phyloP scores from a whole-genome alignment of 441 rosid genomes.

The Oxalis stricta region DNA sequence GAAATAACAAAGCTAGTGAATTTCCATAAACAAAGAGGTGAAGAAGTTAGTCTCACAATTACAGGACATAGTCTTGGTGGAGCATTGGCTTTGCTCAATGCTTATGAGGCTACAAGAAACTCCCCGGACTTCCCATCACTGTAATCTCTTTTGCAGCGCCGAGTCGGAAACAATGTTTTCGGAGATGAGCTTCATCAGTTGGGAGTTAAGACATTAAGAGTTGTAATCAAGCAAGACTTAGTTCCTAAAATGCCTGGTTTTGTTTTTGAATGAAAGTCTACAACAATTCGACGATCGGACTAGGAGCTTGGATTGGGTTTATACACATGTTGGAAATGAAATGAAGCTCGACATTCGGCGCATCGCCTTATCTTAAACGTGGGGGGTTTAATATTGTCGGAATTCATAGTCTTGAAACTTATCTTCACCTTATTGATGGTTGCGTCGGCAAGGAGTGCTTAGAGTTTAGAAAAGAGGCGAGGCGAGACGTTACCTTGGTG shows the following conservation, averaged over 20 bases:
- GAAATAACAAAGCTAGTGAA: conserved; percentile 18
- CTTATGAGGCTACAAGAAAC: conserved; percentile 27
- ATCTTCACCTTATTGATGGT: conserved; percentile 25
- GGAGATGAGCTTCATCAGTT: conserved; percentile 22
- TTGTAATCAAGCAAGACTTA: conserved; percentile 39
- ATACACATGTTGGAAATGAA: conserved; percentile 42
- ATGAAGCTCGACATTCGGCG: conserved; percentile 26
- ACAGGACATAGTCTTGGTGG: conserved; percentile 58
- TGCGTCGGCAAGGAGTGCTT: neutral
- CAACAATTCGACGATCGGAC: conserved; percentile 28
- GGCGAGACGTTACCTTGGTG: conserved; percentile 19
- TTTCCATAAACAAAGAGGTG: conserved; percentile 24
- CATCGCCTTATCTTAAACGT: conserved; percentile 26
- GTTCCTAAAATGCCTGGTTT: conserved; percentile 48
- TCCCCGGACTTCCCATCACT: conserved; percentile 24
- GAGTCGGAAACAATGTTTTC: conserved; percentile 43
- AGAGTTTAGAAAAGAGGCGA: conserved; percentile 12
- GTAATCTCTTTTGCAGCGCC: conserved; percentile 51
- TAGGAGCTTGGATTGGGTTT: conserved; percentile 38
- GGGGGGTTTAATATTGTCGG: conserved; percentile 18
- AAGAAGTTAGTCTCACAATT: conserved; percentile 40
- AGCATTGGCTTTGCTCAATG: conserved; percentile 39
- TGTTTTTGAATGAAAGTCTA: conserved; percentile 31
- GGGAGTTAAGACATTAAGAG: conserved; percentile 34
- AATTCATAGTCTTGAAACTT: conserved; percentile 18